Conservation (phyloP, 768 basidiomycete species). For the Podaxis rugospora region DNA sequence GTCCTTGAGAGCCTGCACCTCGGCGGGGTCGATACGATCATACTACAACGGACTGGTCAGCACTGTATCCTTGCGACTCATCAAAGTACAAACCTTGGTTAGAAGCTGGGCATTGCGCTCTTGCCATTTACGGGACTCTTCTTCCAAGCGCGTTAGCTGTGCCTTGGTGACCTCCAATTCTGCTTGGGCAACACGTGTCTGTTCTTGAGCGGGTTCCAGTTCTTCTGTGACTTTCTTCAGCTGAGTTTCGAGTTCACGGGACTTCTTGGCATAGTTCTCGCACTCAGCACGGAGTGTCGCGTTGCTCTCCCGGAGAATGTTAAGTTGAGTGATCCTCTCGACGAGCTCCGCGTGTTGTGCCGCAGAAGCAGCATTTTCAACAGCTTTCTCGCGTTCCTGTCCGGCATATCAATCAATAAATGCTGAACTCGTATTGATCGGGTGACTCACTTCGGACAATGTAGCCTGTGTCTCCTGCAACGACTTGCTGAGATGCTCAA, state of each 20-base stretch:
- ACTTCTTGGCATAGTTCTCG: constrained; percentile 65
- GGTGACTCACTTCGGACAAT: constrained; percentile 56
- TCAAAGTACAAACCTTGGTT: constrained; percentile 52
- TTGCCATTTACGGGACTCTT: constrained; percentile 79
- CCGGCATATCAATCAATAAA: constrained; percentile 2
- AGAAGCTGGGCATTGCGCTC: constrained; percentile 77
- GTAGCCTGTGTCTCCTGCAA: constrained; percentile 68
- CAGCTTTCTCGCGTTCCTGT: constrained; percentile 79
- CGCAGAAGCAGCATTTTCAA: constrained; percentile 65
- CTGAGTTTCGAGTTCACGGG: constrained; percentile 61
- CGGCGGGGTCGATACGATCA: constrained; percentile 84
- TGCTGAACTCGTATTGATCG: not conserved
- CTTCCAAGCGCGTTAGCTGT: constrained; percentile 68
- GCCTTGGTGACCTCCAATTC: constrained; percentile 69
- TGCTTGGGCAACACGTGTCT: constrained; percentile 60
- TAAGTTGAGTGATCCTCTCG: constrained; percentile 83
- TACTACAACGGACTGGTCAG: constrained; percentile 41
- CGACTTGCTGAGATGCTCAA: constrained; percentile 66
- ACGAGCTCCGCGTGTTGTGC: constrained; percentile 81
- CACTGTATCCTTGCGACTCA: not conserved
- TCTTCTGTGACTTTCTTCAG: constrained; percentile 54
- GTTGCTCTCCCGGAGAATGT: constrained; percentile 85
- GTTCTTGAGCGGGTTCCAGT: constrained; percentile 72
- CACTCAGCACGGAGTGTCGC: constrained; percentile 76
- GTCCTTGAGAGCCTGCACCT: constrained; percentile 74